Conservation (phyloP, 345 rosid genomes). For the Diplotaxis tenuifolia region DNA sequence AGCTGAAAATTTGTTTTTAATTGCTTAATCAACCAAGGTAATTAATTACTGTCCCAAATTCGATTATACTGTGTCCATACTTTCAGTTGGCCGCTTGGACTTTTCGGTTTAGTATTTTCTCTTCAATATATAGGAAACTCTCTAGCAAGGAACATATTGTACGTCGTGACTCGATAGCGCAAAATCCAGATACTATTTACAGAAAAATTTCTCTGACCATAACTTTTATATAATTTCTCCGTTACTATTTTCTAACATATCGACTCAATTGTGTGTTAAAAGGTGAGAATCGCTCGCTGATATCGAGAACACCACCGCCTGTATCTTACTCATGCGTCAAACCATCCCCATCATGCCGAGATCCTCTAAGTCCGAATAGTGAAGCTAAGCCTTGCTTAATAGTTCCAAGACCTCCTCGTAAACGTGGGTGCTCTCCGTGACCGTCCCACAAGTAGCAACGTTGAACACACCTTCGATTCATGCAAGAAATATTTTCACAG, state of each 20-base stretch:
- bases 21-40: too few species aligned
- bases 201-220: background rate
- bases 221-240: background rate
- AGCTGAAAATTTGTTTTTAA: too few species aligned
- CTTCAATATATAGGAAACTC: background rate
- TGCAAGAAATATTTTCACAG: background rate
- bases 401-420: slow-evolving; percentile 19
- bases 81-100: background rate
- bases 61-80: too few species aligned
- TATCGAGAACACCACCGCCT: background rate
- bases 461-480: background rate
- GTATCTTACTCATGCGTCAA: background rate
- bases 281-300: background rate
- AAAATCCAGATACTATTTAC: background rate
- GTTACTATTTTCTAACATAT: background rate
- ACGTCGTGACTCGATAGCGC: background rate
- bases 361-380: background rate
- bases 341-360: slow-evolving; percentile 24
- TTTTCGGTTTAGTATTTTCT: background rate
- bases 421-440: background rate
- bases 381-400: background rate
- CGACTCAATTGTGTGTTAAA: background rate
- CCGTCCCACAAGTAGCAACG: background rate
- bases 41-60: too few species aligned
- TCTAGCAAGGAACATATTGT: background rate